phyloP scores from a whole-genome alignment of 1,139 yeast species.

The Diutina neorugosa region DNA sequence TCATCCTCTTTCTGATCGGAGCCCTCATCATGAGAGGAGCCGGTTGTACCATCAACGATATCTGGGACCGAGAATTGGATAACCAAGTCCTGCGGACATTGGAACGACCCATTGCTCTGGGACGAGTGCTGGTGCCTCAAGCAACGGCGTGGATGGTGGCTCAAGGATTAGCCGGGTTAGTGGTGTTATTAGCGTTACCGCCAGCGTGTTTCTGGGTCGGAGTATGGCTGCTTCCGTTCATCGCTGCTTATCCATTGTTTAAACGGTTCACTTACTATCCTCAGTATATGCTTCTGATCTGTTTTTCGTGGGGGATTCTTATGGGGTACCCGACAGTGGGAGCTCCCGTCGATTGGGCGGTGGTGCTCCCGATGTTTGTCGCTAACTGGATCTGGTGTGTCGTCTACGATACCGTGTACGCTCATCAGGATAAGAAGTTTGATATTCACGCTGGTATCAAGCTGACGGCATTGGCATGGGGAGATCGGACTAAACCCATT shows the following conservation, averaged over 20 bases:
- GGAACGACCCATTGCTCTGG: constrained; percentile 85
- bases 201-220: constrained; percentile 74
- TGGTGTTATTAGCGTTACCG: constrained; percentile 62
- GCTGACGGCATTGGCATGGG: constrained; percentile 94
- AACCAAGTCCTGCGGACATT: constrained; percentile 76
- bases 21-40: constrained; percentile 93
- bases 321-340: constrained; percentile 91
- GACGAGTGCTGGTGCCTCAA: constrained; percentile 58
- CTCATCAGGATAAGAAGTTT: constrained; percentile 90
- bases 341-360: constrained; percentile 63
- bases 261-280: constrained; percentile 94
- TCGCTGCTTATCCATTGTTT: constrained; percentile 82
- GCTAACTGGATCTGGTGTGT: constrained; percentile 87
- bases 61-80: constrained; percentile 75
- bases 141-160: constrained; percentile 68
- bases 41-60: constrained; percentile 92
- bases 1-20: constrained; percentile 67
- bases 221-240: constrained; percentile 67
- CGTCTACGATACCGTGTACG: constrained; percentile 92
- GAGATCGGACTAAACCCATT: constrained; percentile 59
- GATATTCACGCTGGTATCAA: constrained; percentile 86
- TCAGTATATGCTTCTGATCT: constrained; percentile 67
- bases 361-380: constrained; percentile 67
- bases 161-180: constrained; percentile 69
- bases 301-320: constrained; percentile 92